Evolutionary conservation across 164 flowering plant genomes (phyloP).

Genomic region (Paratinospora sagittata): DNA sequence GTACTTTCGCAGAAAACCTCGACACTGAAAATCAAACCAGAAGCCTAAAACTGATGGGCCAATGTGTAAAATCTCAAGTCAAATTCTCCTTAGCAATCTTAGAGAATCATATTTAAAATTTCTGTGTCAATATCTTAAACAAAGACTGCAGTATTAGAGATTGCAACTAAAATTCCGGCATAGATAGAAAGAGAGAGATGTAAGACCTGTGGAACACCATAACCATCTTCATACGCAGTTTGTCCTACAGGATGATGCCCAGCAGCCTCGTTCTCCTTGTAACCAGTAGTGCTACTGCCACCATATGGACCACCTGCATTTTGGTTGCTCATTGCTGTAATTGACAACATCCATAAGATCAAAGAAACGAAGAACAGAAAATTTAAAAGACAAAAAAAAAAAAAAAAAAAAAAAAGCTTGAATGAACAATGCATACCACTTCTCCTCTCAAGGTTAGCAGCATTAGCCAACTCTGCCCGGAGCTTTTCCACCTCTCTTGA

Average conservation of each 20-base stretch:
- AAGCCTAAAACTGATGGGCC: too few species aligned
- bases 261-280: constrained; percentile 47
- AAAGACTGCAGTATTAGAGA: background rate
- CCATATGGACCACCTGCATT: constrained; percentile 53
- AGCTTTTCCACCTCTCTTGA: constrained; percentile 88
- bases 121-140: background rate
- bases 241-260: constrained; percentile 41
- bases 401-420: background rate
- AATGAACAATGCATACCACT: constrained; percentile 30
- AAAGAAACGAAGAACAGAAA: constrained; percentile 1
- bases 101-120: background rate
- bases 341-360: background rate
- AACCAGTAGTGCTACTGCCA: constrained; percentile 37
- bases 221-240: constrained; percentile 56
- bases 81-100: too few species aligned
- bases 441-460: constrained; percentile 54
- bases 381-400: background rate
- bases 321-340: background rate
- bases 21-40: too few species aligned
- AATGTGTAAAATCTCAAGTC: too few species aligned
- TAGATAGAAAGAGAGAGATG: constrained; percentile 3
- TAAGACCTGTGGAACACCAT: constrained; percentile 57
- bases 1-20: background rate
- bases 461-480: constrained; percentile 63
- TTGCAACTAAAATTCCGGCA: background rate